Conservation (phyloP, 1,284 basidiomycete genomes). For the Moesziomyces globuligerus region DNA sequence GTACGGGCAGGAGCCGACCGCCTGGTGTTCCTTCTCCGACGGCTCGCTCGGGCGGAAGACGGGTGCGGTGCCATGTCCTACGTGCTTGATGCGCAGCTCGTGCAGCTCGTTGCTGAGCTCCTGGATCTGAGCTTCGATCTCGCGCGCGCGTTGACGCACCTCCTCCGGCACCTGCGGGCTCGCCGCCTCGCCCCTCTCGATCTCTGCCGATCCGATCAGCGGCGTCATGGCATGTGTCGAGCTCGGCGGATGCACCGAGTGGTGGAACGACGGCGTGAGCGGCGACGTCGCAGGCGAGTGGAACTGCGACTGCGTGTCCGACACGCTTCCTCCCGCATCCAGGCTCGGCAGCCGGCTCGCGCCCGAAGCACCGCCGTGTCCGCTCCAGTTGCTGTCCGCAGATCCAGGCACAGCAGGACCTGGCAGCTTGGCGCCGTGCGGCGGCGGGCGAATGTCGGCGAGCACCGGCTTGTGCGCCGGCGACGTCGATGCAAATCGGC, state of each 20-base stretch:
- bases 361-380: slow-evolving; percentile 8
- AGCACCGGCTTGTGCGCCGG: slow-evolving; percentile 21
- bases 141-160: slow-evolving; percentile 38
- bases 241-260: slow-evolving; percentile 9
- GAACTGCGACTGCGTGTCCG: slow-evolving; percentile 38
- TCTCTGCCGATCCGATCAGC: slow-evolving; percentile 2
- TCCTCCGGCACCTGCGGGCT: slow-evolving; percentile 34
- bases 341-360: slow-evolving; percentile 33
- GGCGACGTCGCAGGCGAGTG: slow-evolving; percentile 43
- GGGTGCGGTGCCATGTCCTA: slow-evolving; percentile 35
- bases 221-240: not conserved
- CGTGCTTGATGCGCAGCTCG: slow-evolving; percentile 38
- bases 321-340: slow-evolving; percentile 36
- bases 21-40: slow-evolving; percentile 7
- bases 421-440: slow-evolving; percentile 30
- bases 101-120: slow-evolving; percentile 45
- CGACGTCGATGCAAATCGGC: slow-evolving; percentile 6
- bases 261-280: slow-evolving; percentile 41
- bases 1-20: slow-evolving; percentile 19
- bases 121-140: slow-evolving; percentile 46
- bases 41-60: slow-evolving; percentile 5
- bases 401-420: slow-evolving; percentile 36
- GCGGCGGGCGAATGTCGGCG: slow-evolving; percentile 32
- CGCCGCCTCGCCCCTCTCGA: slow-evolving; percentile 6
- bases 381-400: slow-evolving; percentile 43